Base-by-base conservation (phyloP, 192 early-diverging fungal species). In the Coemansia sp. region DNA sequence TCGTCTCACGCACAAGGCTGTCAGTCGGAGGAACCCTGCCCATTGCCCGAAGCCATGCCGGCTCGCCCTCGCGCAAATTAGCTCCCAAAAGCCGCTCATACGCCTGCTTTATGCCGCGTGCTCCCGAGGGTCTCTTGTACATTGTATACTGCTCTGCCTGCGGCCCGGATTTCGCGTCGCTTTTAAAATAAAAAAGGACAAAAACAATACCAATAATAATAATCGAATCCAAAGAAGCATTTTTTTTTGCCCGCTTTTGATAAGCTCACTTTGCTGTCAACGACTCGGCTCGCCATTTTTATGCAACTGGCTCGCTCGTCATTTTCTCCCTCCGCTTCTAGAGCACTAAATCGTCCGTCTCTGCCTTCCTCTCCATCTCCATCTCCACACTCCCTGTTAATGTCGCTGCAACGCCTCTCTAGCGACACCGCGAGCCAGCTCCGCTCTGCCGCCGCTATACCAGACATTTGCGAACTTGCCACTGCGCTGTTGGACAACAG, bases 1-100 rank as follows among this genome's bases (percentile, higher is more conserved):
- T 65, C 19, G 84, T 76, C 58, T 69, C 72, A 61, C 84, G 84
- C 47, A 79, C 79, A 36, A 82, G 24, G 19, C 78, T 85, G 59
- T 79, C 74, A 15, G 71, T 58, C 6, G 84, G 74, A 6, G 84
- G 84, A 1, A 62, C 47, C 38, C 56, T 77, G 9, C 68, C 60
- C 71, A 83, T 71, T 43, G 80, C 84, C n/a, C 43, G 62, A 25
- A 79, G 77, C 84, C 84, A 85, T 14, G 75, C 67, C 14, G 84
- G 84, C 39, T 65, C 75, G 46, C 54, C 39, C 2, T 67, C 60
- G 36, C 79, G 78, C 60, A 85, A 35, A 7, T 79, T 76, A 6
- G 67, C 70, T 7, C 42, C 43, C 35, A 85, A 43, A 24, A 79
- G 70, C 29, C 71, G 51, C 64, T 83, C 75, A 39, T 83, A 83